phyloP scores from a whole-genome alignment of 2,329 filamentous ascomycete genomes.

The Rhinocladiella similis region DNA sequence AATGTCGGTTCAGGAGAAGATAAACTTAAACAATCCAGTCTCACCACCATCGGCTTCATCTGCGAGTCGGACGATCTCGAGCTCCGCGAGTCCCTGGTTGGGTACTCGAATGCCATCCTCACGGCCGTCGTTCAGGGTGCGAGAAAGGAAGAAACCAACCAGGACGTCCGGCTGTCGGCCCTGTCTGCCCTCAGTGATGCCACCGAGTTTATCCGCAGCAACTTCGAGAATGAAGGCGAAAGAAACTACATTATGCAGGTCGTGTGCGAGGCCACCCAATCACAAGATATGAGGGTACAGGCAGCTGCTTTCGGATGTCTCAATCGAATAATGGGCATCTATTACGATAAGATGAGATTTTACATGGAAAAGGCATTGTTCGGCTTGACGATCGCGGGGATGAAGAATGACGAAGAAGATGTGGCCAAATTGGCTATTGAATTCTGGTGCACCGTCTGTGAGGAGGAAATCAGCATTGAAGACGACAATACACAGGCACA shows the following conservation, averaged over 20 bases:
- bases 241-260: conserved; percentile 99
- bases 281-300: conserved; percentile 85
- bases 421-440: conserved; percentile 97
- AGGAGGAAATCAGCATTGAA: conserved; percentile 96
- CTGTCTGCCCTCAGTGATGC: conserved; percentile 94
- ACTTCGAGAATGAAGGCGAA: conserved; percentile 99
- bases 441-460: conserved; percentile 99
- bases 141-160: conserved; percentile 90
- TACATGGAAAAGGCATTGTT: conserved; percentile 99
- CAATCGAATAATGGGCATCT: conserved; percentile 97
- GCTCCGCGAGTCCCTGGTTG: conserved; percentile 73
- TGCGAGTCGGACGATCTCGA: conserved; percentile 93
- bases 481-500: conserved; percentile 83
- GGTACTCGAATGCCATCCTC: conserved; percentile 95
- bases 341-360: conserved; percentile 99
- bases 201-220: conserved; percentile 94
- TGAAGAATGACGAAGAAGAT: conserved; percentile 98
- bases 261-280: conserved; percentile 97
- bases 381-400: conserved; percentile 93
- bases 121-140: conserved; percentile 97
- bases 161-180: conserved; percentile 86
- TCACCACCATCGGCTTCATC: conserved; percentile 97
- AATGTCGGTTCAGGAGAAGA: conserved; percentile 86
- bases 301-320: conserved; percentile 95
- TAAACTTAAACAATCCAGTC: conserved; percentile 88